phyloP scores from a whole-genome alignment of 2,329 filamentous ascomycete genomes.

The Ophiobolus disseminans region DNA sequence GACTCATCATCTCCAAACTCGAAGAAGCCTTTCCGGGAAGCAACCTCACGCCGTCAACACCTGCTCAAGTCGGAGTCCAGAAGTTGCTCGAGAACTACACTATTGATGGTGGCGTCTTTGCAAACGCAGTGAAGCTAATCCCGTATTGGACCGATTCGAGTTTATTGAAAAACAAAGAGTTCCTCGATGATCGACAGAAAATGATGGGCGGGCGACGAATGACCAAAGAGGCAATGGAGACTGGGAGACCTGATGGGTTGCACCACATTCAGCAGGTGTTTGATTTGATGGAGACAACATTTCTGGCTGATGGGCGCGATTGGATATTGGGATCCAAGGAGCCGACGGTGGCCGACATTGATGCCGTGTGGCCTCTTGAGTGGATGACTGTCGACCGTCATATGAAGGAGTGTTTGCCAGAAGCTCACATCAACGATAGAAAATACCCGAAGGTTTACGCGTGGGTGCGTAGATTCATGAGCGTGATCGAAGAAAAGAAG shows the following conservation, averaged over 20 bases:
- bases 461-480: slow-evolving; percentile 70
- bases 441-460: slow-evolving; percentile 67
- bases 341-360: slow-evolving; percentile 70
- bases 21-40: slow-evolving; percentile 29
- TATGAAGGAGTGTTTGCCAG: slow-evolving; percentile 61
- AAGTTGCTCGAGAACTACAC: slow-evolving; percentile 64
- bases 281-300: slow-evolving; percentile 65
- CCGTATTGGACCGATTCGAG: slow-evolving; percentile 61
- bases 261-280: slow-evolving; percentile 63
- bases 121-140: slow-evolving; percentile 61
- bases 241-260: slow-evolving; percentile 63
- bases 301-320: slow-evolving; percentile 70
- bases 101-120: slow-evolving; percentile 66
- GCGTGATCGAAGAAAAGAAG: slow-evolving; percentile 54
- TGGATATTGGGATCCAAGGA: slow-evolving; percentile 66
- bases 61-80: slow-evolving; percentile 56
- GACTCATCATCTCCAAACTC: slow-evolving; percentile 41
- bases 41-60: slow-evolving; percentile 16
- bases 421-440: slow-evolving; percentile 59
- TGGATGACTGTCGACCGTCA: slow-evolving; percentile 61
- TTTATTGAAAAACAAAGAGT: slow-evolving; percentile 64
- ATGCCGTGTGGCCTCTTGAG: slow-evolving; percentile 72
- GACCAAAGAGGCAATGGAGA: slow-evolving; percentile 48
- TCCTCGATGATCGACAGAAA: slow-evolving; percentile 64
- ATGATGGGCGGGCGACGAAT: slow-evolving; percentile 54